Percentiles rank a stretch among this genome's conserved stretches.
phyloP scores from a whole-genome alignment of 129 eudicot genomes.

The Gnaphalium uliginosum region DNA sequence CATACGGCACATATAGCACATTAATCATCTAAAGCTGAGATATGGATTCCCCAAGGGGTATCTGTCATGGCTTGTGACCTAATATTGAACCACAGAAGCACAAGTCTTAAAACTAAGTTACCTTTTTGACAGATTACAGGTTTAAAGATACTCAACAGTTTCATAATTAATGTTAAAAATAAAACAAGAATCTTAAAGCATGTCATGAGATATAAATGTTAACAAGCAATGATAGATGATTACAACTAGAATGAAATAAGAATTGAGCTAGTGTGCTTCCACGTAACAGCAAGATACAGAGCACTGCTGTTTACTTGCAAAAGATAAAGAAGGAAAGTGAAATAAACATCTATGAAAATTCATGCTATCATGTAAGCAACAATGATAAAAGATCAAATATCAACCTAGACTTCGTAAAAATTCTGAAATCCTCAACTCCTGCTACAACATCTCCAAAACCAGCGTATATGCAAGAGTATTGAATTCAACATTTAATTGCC shows the following conservation, averaged over 20 bases:
- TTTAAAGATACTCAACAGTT: neutral
- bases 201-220: neutral
- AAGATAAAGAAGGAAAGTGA: neutral
- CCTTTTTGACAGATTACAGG: neutral
- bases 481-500: constrained; percentile 5
- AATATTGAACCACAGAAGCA: neutral
- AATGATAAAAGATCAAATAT: constrained; percentile 2
- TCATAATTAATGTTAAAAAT: neutral
- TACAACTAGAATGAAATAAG: neutral
- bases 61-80: neutral
- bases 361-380: constrained; percentile 7
- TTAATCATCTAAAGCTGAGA: neutral
- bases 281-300: neutral
- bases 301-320: neutral
- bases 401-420: constrained; percentile 21
- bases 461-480: neutral
- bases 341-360: constrained; percentile 2
- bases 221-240: neutral
- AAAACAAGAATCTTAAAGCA: neutral
- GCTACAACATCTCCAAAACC: constrained; percentile 24
- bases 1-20: neutral
- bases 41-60: neutral
- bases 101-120: neutral
- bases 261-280: neutral
- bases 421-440: neutral